Base-by-base conservation (phyloP, 805 yeast genomes). In the Metschnikowia kunwiensis region DNA sequence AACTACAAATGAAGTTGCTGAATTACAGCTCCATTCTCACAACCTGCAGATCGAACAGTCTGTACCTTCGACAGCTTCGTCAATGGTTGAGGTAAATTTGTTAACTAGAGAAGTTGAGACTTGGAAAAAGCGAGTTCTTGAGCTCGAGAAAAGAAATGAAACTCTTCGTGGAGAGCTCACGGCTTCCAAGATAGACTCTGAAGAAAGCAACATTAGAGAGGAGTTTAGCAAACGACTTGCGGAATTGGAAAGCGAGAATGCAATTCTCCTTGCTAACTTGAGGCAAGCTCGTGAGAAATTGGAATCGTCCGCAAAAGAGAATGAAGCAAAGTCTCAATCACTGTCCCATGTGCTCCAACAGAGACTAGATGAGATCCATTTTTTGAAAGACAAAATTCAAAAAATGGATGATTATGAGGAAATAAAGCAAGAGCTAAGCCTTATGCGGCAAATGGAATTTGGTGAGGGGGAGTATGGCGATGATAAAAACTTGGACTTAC, bases 101-200 rank as follows among this genome's bases (percentile, higher is more conserved):
- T 68, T 85, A n/a, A 72, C 80, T 1, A 74, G 86, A 41, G 96
- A 89, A 49, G 74, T 83, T 5, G 93, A 85, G 51, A 59, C 77
- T 18, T 74, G 85, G 28, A 84, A 85, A 49, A 63, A 76, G 35
- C 72, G 93, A 39, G 74, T 79, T 1, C 55, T 77, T 32, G 87
- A 82, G 50, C 71, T 88, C 36, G 95, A 87, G 55, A 75, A 75
- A 43, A 70, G 95, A 41, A 89, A 87, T 51, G 85, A 84, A 51
- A 80, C 81, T 33, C 65, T 88, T 36, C 74, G 86, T 40, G 68
- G 78, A 12, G 83, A 83, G 37, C 57, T 88, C 34, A 75, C 82
- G 27, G 59, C 67, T 29, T 69, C 77, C 2, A 75, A 75, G 24
- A 70, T 74, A 36, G 69, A 76, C 60, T 46, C 66, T 51, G 53